Evolutionary conservation across 2,329 filamentous ascomycete genomes (phyloP).

Genomic region (Diaporthe destruens): DNA sequence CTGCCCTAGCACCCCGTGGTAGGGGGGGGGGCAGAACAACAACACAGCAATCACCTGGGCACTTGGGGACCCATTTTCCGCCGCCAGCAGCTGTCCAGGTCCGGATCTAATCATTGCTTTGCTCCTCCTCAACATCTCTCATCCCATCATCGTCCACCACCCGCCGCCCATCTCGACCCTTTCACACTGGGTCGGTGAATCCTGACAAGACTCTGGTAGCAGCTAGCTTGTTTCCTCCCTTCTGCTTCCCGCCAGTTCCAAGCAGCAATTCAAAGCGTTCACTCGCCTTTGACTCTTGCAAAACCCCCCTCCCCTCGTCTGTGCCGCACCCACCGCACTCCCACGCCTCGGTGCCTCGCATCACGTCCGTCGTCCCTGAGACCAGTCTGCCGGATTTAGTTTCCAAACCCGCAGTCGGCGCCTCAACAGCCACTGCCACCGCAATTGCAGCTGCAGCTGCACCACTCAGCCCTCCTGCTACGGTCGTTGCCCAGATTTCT

Average conservation of each 20-base stretch:
- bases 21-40: no score
- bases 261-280: constrained; percentile 32
- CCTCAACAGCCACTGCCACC: constrained; percentile 11
- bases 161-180: neutral
- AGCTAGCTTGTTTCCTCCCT: constrained; percentile 23
- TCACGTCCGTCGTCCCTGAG: constrained; percentile 18
- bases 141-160: constrained; percentile 26
- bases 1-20: no score
- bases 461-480: neutral
- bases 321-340: neutral
- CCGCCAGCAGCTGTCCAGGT: no score
- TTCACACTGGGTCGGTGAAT: constrained; percentile 29
- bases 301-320: neutral
- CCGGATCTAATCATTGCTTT: no score
- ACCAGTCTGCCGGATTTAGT: constrained; percentile 15
- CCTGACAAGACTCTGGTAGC: constrained; percentile 34
- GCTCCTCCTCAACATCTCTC: constrained; percentile 17
- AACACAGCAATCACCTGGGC: no score
- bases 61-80: no score
- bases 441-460: constrained; percentile 13
- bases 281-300: constrained; percentile 41
- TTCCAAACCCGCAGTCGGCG: constrained; percentile 28
- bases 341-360: constrained; percentile 23
- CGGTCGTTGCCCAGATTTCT: constrained; percentile 13
- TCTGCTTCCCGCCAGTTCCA: constrained; percentile 34